Evolutionary conservation across 2,329 filamentous ascomycete genomes (phyloP).

Genomic region (Aspergillus pseudoterreus): DNA sequence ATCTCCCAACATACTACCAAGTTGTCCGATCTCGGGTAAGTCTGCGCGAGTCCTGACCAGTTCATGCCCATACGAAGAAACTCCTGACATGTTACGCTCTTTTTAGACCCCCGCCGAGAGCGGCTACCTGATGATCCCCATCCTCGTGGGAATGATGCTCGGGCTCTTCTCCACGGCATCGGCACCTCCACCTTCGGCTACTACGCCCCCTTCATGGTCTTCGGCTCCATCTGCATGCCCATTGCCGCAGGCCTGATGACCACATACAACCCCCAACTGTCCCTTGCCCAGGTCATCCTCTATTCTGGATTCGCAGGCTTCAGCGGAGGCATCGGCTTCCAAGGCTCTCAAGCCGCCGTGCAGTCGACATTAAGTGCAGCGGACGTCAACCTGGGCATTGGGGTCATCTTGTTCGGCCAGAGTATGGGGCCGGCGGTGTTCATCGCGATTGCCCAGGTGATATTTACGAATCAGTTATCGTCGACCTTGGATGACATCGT

Average conservation of each 20-base stretch:
- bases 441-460: slow-evolving; percentile 50
- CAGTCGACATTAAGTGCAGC: slow-evolving; percentile 24
- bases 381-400: slow-evolving; percentile 26
- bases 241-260: slow-evolving; percentile 33
- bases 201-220: slow-evolving; percentile 35
- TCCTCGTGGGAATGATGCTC: slow-evolving; percentile 20
- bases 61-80: slow-evolving; percentile 2
- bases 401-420: slow-evolving; percentile 35
- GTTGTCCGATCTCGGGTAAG: slow-evolving; percentile 20
- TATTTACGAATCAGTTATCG: slow-evolving; percentile 49
- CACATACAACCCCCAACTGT: slow-evolving; percentile 20
- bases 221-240: slow-evolving; percentile 28
- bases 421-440: slow-evolving; percentile 45
- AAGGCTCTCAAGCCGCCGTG: slow-evolving; percentile 26
- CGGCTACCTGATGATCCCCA: slow-evolving; percentile 26
- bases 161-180: slow-evolving; percentile 17
- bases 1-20: slow-evolving; percentile 36
- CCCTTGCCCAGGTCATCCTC: slow-evolving; percentile 22
- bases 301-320: slow-evolving; percentile 28
- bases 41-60: neutral
- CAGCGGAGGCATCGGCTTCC: slow-evolving; percentile 29
- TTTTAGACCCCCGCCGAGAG: slow-evolving; percentile 17
- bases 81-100: neutral
- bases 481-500: slow-evolving; percentile 11
- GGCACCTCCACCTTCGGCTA: slow-evolving; percentile 26